Percentiles rank a stretch among this genome's conserved stretches.
Conservation (phyloP, 1,284 basidiomycete species). For the Sphagnurus paluster region DNA sequence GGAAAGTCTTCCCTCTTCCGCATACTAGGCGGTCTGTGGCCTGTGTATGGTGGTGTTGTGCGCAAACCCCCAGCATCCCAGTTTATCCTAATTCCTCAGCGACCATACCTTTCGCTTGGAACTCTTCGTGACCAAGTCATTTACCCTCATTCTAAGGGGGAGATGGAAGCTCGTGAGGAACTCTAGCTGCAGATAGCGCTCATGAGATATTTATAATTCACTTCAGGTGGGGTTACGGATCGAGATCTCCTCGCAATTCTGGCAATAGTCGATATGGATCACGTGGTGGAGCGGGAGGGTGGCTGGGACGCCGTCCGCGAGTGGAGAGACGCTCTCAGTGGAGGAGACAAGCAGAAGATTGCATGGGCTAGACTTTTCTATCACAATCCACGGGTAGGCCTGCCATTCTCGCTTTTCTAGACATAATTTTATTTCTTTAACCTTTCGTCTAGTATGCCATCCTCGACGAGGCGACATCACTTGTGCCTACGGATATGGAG, state of each 20-base stretch:
- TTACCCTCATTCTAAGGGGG: constrained; percentile 80
- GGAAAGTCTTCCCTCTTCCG: constrained; percentile 93
- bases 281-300: constrained; percentile 92
- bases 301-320: constrained; percentile 90
- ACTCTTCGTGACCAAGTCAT: constrained; percentile 93
- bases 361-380: constrained; percentile 98
- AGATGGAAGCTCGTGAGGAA: constrained; percentile 71
- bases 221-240: constrained; percentile 70
- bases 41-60: constrained; percentile 93
- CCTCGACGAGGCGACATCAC: constrained; percentile 93
- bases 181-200: background rate
- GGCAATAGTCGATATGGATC: constrained; percentile 81
- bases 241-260: constrained; percentile 76
- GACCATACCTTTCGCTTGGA: constrained; percentile 92
- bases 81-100: constrained; percentile 95
- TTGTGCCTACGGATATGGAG: constrained; percentile 93
- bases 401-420: background rate
- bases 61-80: constrained; percentile 88
- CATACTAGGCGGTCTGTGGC: constrained; percentile 96
- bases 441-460: constrained; percentile 84
- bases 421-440: constrained; percentile 5
- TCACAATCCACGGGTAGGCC: constrained; percentile 82
- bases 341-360: constrained; percentile 88
- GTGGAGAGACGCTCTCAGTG: constrained; percentile 92
- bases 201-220: background rate